Evolutionary conservation across 139 green algal species (phyloP).

Genomic region (Raphidocelis subcapitata): DNA sequence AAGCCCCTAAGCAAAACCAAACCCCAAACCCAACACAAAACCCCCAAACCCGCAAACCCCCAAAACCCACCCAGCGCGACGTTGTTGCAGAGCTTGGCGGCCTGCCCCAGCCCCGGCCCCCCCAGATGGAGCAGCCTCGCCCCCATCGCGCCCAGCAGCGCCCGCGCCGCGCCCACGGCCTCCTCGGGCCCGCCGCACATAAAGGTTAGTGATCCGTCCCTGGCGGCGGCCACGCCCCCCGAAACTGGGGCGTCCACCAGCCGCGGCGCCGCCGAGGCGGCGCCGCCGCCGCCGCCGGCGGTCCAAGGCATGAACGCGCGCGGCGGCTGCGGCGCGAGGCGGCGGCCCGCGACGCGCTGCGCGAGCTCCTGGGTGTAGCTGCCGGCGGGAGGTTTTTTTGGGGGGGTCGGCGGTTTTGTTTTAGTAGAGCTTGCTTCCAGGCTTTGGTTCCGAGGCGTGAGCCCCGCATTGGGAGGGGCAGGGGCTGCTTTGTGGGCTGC

Average conservation of each 20-base stretch:
- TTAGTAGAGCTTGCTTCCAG: too few species aligned
- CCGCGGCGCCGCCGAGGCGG: slow-evolving; percentile 1
- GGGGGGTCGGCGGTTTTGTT: too few species aligned
- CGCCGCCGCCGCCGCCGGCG: background rate
- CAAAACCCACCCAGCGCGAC: background rate
- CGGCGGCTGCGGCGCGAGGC: background rate
- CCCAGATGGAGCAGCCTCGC: slow-evolving; percentile 26
- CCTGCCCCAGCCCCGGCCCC: slow-evolving; percentile 18
- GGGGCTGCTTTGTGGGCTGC: too few species aligned
- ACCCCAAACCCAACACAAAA: background rate
- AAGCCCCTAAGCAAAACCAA: too few species aligned
- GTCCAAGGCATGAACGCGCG: background rate
- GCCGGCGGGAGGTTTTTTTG: too few species aligned
- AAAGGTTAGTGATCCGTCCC: slow-evolving; percentile 33
- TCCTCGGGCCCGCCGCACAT: slow-evolving; percentile 37
- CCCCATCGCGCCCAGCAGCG: slow-evolving; percentile 35
- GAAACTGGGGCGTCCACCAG: slow-evolving; percentile 39
- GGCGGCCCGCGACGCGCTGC: background rate
- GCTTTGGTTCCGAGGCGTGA: too few species aligned
- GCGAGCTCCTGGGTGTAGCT: too few species aligned
- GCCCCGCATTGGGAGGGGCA: too few species aligned
- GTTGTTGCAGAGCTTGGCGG: slow-evolving; percentile 51
- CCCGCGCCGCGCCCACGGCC: slow-evolving; percentile 14
- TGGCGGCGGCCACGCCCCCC: slow-evolving; percentile 32
- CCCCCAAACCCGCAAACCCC: background rate